Percentiles rank a stretch among this genome's conserved stretches.
Conservation (phyloP, 2,329 filamentous ascomycete species). For the Monosporascus sp. region DNA sequence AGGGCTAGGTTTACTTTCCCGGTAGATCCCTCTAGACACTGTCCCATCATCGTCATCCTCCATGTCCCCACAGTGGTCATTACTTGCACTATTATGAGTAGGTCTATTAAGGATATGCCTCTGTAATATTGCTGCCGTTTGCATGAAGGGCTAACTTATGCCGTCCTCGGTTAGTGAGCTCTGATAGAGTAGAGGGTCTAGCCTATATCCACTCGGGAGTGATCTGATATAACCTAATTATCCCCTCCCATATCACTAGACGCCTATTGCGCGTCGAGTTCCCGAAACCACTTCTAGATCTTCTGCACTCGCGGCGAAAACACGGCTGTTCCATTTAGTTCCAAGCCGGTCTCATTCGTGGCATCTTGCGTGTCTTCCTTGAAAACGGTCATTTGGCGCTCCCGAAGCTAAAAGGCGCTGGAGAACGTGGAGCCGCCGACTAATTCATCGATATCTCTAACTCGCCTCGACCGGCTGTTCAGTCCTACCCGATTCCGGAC, state of each 20-base stretch:
- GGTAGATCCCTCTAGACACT: slow-evolving; percentile 18
- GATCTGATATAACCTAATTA: slow-evolving; percentile 1
- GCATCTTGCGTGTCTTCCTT: neutral
- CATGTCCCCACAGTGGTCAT: slow-evolving; percentile 18
- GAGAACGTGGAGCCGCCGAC: neutral
- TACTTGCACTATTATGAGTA: slow-evolving; percentile 15
- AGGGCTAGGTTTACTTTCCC: slow-evolving; percentile 12
- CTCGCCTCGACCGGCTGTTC: neutral
- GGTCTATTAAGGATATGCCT: slow-evolving; percentile 15
- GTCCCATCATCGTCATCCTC: slow-evolving; percentile 20
- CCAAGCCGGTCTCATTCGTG: neutral
- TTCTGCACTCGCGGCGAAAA: neutral
- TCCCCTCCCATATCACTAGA: neutral
- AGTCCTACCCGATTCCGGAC: neutral
- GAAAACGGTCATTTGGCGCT: neutral
- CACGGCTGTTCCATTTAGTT: neutral
- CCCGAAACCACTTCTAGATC: neutral
- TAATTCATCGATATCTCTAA: neutral
- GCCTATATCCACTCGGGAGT: neutral
- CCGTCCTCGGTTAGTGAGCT: slow-evolving; percentile 9
- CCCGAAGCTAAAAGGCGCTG: neutral
- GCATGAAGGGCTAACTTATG: slow-evolving; percentile 13
- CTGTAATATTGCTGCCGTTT: slow-evolving; percentile 18
- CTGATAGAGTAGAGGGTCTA: neutral
- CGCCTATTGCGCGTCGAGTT: neutral